A percentile compares a stretch with the other conserved stretches of the same genome.
Evolutionary conservation across 2,329 filamentous ascomycete genomes (phyloP).

Genomic region (Stagonosporopsis chrysanthemi): DNA sequence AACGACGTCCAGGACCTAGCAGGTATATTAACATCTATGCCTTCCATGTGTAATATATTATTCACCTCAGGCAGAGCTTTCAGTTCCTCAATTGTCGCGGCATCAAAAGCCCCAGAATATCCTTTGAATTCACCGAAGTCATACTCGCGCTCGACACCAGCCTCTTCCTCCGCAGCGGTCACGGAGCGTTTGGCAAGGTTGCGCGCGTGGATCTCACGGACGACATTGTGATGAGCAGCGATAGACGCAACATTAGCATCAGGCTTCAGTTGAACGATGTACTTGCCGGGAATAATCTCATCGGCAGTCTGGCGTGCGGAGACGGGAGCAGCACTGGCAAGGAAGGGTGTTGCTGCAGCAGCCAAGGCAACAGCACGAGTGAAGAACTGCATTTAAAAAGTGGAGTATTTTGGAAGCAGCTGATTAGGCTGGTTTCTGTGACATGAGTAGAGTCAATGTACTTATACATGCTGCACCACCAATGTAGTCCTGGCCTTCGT

Average conservation of each 20-base stretch:
- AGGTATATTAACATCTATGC: background rate
- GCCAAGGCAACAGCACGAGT: slow-evolving; percentile 35
- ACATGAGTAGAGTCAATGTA: background rate
- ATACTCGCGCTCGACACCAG: slow-evolving; percentile 41
- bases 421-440: background rate
- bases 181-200: slow-evolving; percentile 35
- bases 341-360: slow-evolving; percentile 32
- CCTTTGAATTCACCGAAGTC: slow-evolving; percentile 41
- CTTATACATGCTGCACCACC: slow-evolving; percentile 16
- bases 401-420: background rate
- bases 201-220: slow-evolving; percentile 41
- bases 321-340: slow-evolving; percentile 34
- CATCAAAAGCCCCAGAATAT: slow-evolving; percentile 44
- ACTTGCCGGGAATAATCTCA: slow-evolving; percentile 43
- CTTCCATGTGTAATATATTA: no score
- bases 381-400: slow-evolving; percentile 38
- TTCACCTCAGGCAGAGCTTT: slow-evolving; percentile 38
- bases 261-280: slow-evolving; percentile 54
- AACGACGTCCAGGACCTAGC: slow-evolving; percentile 37
- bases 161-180: slow-evolving; percentile 14
- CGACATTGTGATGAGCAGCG: slow-evolving; percentile 34
- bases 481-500: background rate
- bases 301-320: slow-evolving; percentile 39
- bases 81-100: slow-evolving; percentile 39
- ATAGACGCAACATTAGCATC: slow-evolving; percentile 37